Evolutionary conservation across 2,329 filamentous ascomycete genomes (phyloP).

Genomic region (Claviceps capensis): DNA sequence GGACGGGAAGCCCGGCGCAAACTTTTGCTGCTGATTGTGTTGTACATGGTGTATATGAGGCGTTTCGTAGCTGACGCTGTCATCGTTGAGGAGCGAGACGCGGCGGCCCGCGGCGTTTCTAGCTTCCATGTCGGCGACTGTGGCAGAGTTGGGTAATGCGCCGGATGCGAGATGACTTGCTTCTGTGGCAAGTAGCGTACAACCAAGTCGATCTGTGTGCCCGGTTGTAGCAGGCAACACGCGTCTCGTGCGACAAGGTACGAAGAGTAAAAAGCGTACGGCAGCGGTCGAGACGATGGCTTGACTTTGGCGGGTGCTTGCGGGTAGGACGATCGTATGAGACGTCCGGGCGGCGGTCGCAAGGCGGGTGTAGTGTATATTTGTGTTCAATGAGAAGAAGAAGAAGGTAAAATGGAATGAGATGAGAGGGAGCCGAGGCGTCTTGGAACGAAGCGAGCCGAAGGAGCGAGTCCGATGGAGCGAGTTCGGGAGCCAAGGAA

Average conservation of each 20-base stretch:
- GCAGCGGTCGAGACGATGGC: too few species aligned
- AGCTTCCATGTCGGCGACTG: slow-evolving; percentile 32
- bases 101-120: slow-evolving; percentile 42
- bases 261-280: too few species aligned
- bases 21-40: neutral
- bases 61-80: slow-evolving; percentile 14
- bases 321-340: too few species aligned
- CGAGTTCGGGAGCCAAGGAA: neutral
- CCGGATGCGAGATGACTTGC: neutral
- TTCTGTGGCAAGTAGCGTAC: too few species aligned
- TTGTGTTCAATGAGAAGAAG: neutral
- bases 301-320: too few species aligned
- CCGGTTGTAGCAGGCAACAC: too few species aligned
- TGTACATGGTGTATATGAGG: slow-evolving; percentile 4
- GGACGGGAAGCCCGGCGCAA: slow-evolving; percentile 19
- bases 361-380: too few species aligned
- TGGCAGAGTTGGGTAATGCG: neutral
- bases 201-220: too few species aligned
- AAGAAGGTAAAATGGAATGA: neutral
- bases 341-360: too few species aligned
- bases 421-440: too few species aligned
- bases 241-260: too few species aligned
- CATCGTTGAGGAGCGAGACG: slow-evolving; percentile 48
- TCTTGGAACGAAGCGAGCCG: too few species aligned
- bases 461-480: neutral